Conservation (phyloP, 805 yeast species). For the Kuraishia capsulata region DNA sequence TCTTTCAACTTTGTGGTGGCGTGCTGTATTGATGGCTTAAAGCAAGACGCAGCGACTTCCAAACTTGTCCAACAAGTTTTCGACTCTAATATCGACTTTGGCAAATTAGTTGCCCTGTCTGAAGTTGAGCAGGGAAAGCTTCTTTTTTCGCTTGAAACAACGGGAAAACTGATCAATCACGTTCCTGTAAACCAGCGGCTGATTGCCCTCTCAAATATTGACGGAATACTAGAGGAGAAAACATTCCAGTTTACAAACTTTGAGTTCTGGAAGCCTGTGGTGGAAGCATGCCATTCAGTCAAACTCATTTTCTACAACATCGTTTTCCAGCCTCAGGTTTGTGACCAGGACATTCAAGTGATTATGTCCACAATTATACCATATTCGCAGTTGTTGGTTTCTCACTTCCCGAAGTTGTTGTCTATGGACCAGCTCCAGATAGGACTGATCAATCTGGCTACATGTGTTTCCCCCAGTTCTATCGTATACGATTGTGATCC, state of each 20-base stretch:
- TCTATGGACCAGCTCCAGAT: constrained; percentile 46
- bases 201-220: constrained; percentile 15
- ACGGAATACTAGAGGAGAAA: constrained; percentile 12
- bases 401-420: constrained; percentile 48
- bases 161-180: constrained; percentile 32
- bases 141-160: constrained; percentile 34
- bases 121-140: constrained; percentile 24
- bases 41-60: constrained; percentile 15
- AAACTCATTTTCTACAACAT: constrained; percentile 23
- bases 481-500: constrained; percentile 19
- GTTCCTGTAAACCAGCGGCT: constrained; percentile 24
- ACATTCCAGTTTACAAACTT: constrained; percentile 12
- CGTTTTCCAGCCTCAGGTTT: constrained; percentile 5
- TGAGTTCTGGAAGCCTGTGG: constrained; percentile 16
- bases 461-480: constrained; percentile 27
- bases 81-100: constrained; percentile 14
- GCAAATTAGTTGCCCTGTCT: constrained; percentile 18
- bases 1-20: constrained; percentile 52
- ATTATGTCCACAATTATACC: constrained; percentile 13
- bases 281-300: constrained; percentile 63
- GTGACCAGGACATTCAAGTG: constrained; percentile 11
- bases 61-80: constrained; percentile 20
- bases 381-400: constrained; percentile 37
- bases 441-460: constrained; percentile 49
- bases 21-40: constrained; percentile 33